Evolutionary conservation across 495 filamentous ascomycete genomes (phyloP).

Genomic region (Aspergillus indologenus): DNA sequence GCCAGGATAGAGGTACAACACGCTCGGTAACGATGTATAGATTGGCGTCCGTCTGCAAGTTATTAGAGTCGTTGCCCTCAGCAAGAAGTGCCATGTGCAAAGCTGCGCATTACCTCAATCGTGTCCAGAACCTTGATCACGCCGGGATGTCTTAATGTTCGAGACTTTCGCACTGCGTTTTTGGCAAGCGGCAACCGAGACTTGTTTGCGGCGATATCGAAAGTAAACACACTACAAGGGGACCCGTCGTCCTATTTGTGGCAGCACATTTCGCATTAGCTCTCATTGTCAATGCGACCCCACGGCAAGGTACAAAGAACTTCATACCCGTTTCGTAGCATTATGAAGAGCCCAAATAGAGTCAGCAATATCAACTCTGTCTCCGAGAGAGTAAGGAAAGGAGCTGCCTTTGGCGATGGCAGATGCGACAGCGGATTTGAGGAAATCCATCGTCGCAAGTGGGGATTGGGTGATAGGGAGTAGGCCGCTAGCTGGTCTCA

Average conservation of each 20-base stretch:
- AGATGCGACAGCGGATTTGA: slow-evolving; percentile 95
- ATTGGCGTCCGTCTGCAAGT: slow-evolving; percentile 75
- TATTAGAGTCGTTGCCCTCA: neutral
- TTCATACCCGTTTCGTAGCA: slow-evolving; percentile 78
- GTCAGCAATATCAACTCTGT: slow-evolving; percentile 80
- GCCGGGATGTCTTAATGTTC: slow-evolving; percentile 89
- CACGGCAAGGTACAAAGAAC: neutral
- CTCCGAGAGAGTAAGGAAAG: slow-evolving; percentile 88
- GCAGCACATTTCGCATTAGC: slow-evolving; percentile 15
- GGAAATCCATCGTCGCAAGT: slow-evolving; percentile 73
- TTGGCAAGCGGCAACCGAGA: slow-evolving; percentile 79
- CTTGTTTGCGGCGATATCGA: slow-evolving; percentile 77
- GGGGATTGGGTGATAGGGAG: slow-evolving; percentile 7
- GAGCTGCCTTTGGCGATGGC: slow-evolving; percentile 92
- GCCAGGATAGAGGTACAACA: slow-evolving; percentile 78
- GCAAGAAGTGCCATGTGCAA: neutral
- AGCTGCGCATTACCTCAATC: slow-evolving; percentile 65
- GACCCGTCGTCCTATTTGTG: slow-evolving; percentile 79
- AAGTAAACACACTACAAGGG: slow-evolving; percentile 92
- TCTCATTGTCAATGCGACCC: neutral
- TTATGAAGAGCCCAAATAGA: slow-evolving; percentile 93
- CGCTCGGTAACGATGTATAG: slow-evolving; percentile 96
- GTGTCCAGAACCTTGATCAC: slow-evolving; percentile 91
- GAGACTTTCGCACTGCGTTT: slow-evolving; percentile 87
- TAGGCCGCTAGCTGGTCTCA: slow-evolving; percentile 13